Conservation (phyloP, 2,329 filamentous ascomycete genomes). For the Corynespora cassiicola region DNA sequence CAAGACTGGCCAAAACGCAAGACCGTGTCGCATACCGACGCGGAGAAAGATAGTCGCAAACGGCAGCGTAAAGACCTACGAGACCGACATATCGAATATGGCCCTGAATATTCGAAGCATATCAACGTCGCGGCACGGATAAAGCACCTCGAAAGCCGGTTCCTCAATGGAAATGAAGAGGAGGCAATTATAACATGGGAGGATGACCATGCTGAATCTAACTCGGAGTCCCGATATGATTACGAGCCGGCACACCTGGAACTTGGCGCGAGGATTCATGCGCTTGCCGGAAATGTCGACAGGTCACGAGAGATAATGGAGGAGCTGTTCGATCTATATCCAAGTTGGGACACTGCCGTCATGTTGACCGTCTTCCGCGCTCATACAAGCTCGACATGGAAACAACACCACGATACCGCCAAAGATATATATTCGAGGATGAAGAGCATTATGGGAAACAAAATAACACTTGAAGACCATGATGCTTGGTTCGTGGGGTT, state of each 20-base stretch:
- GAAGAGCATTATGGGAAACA: conserved; percentile 62
- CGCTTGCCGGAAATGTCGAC: conserved; percentile 62
- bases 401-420: conserved; percentile 58
- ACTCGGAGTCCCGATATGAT: conserved; percentile 24
- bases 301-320: conserved; percentile 65
- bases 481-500: conserved; percentile 76
- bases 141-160: conserved; percentile 33
- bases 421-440: conserved; percentile 57
- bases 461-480: conserved; percentile 76
- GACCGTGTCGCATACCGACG: too few species aligned
- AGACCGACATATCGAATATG: too few species aligned
- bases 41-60: too few species aligned
- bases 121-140: too few species aligned
- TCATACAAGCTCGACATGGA: conserved; percentile 60
- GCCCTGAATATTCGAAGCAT: too few species aligned
- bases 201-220: conserved; percentile 16
- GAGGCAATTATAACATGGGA: conserved; percentile 42
- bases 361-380: conserved; percentile 74
- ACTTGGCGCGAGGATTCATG: conserved; percentile 71
- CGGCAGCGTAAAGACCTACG: too few species aligned
- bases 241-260: conserved; percentile 57
- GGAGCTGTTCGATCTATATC: conserved; percentile 56
- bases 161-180: conserved; percentile 29
- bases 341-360: conserved; percentile 60
- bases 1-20: too few species aligned